Evolutionary conservation across 2,329 filamentous ascomycete species (phyloP).

Genomic region (Ceratocystis harringtonii): DNA sequence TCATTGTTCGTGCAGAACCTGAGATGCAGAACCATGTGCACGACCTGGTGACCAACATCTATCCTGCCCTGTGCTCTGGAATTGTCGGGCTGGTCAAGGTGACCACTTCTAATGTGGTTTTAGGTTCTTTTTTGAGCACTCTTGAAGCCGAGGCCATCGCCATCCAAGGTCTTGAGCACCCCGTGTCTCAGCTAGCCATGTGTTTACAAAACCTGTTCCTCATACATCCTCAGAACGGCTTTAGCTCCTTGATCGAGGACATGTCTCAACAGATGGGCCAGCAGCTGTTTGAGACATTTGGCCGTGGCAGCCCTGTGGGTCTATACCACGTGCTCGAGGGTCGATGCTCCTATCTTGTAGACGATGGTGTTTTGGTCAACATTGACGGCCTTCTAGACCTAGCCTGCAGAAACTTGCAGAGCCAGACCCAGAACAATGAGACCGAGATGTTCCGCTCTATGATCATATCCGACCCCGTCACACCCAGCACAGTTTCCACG

Average conservation of each 20-base stretch:
- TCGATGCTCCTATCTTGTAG: neutral
- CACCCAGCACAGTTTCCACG: neutral
- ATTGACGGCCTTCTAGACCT: neutral
- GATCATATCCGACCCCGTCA: neutral
- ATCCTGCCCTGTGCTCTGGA: neutral
- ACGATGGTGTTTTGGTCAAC: neutral
- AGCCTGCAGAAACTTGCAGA: neutral
- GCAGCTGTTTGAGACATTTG: neutral
- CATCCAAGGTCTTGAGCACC: neutral
- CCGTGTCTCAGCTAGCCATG: neutral
- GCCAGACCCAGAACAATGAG: neutral
- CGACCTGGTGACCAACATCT: neutral
- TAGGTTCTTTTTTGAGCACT: neutral
- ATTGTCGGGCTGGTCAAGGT: neutral
- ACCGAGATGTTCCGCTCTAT: neutral
- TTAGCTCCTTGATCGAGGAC: neutral
- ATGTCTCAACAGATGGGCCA: neutral
- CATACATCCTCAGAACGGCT: neutral
- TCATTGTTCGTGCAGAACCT: neutral
- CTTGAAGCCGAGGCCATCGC: neutral
- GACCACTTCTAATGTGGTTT: neutral
- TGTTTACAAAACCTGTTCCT: slow-evolving; percentile 3
- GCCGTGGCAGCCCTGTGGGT: neutral
- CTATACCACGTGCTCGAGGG: neutral
- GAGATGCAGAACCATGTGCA: neutral